Evolutionary conservation across 164 flowering plant species (phyloP).

Genomic region (Vitis rupestris): DNA sequence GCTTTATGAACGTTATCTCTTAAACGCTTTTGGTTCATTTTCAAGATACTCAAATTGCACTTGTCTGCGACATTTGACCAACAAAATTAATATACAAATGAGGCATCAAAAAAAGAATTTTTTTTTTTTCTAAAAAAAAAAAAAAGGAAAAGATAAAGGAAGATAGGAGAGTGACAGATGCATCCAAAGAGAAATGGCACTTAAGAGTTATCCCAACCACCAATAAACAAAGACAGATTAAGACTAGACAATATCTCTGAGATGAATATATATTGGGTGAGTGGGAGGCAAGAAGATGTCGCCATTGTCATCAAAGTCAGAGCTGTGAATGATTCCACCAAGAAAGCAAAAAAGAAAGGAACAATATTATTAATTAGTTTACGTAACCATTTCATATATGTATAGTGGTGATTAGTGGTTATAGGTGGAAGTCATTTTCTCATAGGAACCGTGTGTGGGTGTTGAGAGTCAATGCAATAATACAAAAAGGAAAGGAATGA

Average conservation of each 20-base stretch:
- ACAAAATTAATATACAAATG: not conserved
- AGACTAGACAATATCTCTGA: not conserved
- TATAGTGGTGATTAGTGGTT: too few relatives aligned
- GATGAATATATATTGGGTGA: not conserved
- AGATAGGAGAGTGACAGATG: not conserved
- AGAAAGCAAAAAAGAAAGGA: too few relatives aligned
- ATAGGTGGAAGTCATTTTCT: too few relatives aligned
- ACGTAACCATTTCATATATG: too few relatives aligned
- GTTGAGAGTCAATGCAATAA: too few relatives aligned
- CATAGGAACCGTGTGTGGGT: too few relatives aligned
- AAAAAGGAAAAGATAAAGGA: not conserved
- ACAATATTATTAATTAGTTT: too few relatives aligned
- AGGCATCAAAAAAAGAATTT: too few relatives aligned
- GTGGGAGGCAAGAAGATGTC: slow-evolving; percentile 17
- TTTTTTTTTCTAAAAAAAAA: too few relatives aligned
- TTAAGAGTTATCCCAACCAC: not conserved
- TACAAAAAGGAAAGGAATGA: too few relatives aligned
- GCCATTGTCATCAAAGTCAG: not conserved
- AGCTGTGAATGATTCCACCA: too few relatives aligned
- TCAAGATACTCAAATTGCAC: not conserved
- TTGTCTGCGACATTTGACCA: slow-evolving; percentile 15
- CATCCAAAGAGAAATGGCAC: not conserved
- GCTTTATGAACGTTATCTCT: not conserved
- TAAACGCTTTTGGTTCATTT: not conserved
- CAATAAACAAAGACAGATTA: not conserved